phyloP scores from a whole-genome alignment of 345 rosid genomes.

The Nephelium lappaceum region DNA sequence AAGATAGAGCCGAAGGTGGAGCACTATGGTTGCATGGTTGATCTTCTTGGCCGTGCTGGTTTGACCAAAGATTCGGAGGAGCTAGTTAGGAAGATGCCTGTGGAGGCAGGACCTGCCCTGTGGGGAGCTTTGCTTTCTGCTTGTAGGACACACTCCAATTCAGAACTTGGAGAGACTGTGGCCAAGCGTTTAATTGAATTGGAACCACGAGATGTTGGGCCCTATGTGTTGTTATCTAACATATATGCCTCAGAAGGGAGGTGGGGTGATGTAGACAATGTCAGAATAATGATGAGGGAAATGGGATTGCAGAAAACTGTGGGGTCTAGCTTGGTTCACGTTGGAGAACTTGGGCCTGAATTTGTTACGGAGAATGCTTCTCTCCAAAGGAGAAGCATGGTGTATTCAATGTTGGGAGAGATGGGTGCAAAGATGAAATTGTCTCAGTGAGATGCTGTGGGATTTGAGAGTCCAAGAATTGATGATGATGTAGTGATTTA shows the following conservation, averaged over 20 bases:
- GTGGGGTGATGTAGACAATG: constrained; percentile 54
- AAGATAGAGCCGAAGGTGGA: constrained; percentile 49
- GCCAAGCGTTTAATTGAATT: constrained; percentile 49
- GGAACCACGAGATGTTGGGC: constrained; percentile 47
- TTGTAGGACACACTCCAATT: constrained; percentile 34
- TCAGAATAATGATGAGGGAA: constrained; percentile 49
- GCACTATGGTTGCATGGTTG: constrained; percentile 65
- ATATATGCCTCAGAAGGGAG: constrained; percentile 54
- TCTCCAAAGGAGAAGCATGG: constrained; percentile 30
- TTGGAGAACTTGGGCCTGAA: constrained; percentile 16
- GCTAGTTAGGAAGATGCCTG: constrained; percentile 29
- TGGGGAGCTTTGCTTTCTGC: constrained; percentile 47
- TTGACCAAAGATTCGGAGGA: constrained; percentile 46
- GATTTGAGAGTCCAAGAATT: neutral
- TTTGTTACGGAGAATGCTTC: constrained; percentile 20
- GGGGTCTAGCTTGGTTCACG: constrained; percentile 24
- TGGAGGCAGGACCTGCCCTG: constrained; percentile 32
- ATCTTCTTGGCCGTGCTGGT: constrained; percentile 56
- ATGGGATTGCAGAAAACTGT: constrained; percentile 31
- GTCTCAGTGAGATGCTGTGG: constrained; percentile 11
- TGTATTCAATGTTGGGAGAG: constrained; percentile 56
- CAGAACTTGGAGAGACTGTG: constrained; percentile 50
- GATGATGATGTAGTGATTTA: neutral
- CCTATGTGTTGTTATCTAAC: constrained; percentile 54
- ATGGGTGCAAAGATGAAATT: constrained; percentile 42